phyloP scores from a whole-genome alignment of 2,329 filamentous ascomycete genomes.

The Talaromyces sp. region DNA sequence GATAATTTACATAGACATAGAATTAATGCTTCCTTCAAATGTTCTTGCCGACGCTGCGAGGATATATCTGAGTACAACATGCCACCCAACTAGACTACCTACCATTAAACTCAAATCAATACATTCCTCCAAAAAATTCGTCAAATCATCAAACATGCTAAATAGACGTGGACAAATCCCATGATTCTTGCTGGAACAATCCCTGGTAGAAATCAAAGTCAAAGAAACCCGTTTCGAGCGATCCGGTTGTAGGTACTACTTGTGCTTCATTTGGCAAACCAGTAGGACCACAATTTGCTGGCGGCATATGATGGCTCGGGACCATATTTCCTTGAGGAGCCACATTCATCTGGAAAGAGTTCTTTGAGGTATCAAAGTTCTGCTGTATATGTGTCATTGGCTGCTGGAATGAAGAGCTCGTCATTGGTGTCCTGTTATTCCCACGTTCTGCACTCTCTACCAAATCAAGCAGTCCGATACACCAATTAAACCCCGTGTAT shows the following conservation, averaged over 20 bases:
- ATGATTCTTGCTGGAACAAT: constrained; percentile 4
- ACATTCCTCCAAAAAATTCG: background rate
- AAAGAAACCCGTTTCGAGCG: background rate
- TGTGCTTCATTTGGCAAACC: background rate
- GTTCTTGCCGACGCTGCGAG: background rate
- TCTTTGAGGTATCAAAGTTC: background rate
- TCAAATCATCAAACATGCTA: background rate
- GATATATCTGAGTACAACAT: background rate
- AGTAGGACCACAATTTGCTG: background rate
- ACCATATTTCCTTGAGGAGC: background rate
- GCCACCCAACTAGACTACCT: background rate
- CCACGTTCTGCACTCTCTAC: background rate
- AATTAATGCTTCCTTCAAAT: background rate
- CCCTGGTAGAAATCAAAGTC: constrained; percentile 11
- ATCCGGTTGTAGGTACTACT: background rate
- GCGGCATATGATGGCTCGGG: background rate
- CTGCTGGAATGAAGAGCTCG: background rate
- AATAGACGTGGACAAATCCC: constrained; percentile 1
- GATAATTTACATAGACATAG: background rate
- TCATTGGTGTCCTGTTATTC: background rate
- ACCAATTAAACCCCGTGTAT: background rate
- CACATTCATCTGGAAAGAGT: background rate
- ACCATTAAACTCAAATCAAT: background rate
- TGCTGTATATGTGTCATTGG: background rate
- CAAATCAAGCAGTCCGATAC: background rate